A percentile compares a stretch with the other conserved stretches of the same genome.
Conservation (phyloP, 2,329 filamentous ascomycete species). For the Phialocephala sp. region DNA sequence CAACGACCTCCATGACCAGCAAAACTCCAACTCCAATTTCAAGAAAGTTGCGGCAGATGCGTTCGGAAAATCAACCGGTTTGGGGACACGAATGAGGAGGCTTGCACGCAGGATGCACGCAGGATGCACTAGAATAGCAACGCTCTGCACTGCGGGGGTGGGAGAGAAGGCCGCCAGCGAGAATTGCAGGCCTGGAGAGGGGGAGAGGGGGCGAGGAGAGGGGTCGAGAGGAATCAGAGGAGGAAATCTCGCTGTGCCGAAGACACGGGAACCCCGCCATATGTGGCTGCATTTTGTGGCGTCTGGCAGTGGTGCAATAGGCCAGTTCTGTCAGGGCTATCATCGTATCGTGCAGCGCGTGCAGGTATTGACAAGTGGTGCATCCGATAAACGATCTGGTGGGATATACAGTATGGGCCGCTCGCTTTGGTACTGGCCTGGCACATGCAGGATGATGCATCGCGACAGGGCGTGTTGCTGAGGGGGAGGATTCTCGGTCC, state of each 20-base stretch:
- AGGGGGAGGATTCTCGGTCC: not conserved
- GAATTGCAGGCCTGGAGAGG: not conserved
- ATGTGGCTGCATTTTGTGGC: conserved; percentile 5
- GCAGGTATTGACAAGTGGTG: not conserved
- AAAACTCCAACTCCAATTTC: not conserved
- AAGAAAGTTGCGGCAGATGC: conserved; percentile 1
- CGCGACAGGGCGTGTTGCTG: not conserved
- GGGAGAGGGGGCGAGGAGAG: not conserved
- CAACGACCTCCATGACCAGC: not conserved
- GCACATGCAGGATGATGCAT: not conserved
- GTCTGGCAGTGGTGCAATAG: conserved; percentile 1
- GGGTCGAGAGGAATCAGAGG: not conserved
- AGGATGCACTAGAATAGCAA: not conserved
- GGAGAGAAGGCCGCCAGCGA: not conserved
- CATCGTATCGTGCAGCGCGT: not conserved
- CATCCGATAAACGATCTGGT: not conserved
- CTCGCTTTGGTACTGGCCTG: not conserved
- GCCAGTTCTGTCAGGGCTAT: not conserved
- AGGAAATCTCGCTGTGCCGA: not conserved
- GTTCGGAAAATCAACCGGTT: not conserved
- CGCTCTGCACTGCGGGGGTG: not conserved
- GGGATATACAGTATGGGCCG: too few relatives aligned
- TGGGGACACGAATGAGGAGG: not conserved
- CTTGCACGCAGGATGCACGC: too few relatives aligned
- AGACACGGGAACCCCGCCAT: conserved; percentile 4